A percentile compares a stretch with the other conserved stretches of the same genome.
Conservation (phyloP, 306 rosid genomes). For the Senna tora region DNA sequence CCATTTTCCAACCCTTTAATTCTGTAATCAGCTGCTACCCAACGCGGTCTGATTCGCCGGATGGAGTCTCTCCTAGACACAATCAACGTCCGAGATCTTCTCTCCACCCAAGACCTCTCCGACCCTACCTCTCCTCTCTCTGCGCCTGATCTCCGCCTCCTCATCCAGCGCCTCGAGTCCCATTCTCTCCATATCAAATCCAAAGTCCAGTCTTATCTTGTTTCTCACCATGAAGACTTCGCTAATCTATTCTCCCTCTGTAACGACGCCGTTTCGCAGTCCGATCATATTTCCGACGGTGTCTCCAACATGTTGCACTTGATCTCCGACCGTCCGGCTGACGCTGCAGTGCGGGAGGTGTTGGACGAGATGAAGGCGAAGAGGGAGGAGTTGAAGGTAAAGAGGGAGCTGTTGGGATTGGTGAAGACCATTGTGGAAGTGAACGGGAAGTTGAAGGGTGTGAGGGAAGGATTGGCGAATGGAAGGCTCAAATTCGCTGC, state of each 20-base stretch:
- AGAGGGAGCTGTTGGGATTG: conserved; percentile 62
- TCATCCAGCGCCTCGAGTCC: conserved; percentile 91
- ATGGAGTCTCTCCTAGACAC: conserved; percentile 84
- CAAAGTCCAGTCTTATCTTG: conserved; percentile 72
- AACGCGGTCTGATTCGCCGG: not conserved
- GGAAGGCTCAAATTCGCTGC: conserved; percentile 76
- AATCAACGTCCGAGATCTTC: conserved; percentile 84
- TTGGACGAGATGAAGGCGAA: conserved; percentile 62
- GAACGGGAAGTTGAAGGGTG: conserved; percentile 56
- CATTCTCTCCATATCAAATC: conserved; percentile 83
- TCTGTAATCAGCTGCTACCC: not conserved
- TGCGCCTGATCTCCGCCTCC: conserved; percentile 96
- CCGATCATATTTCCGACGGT: conserved; percentile 51
- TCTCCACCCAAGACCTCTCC: conserved; percentile 78
- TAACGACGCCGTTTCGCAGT: conserved; percentile 70
- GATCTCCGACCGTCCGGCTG: conserved; percentile 62
- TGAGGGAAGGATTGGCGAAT: conserved; percentile 60
- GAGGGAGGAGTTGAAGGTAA: conserved; percentile 62
- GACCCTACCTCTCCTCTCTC: conserved; percentile 84
- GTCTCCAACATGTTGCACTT: conserved; percentile 46
- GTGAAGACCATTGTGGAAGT: conserved; percentile 58
- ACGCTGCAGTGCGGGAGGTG: conserved; percentile 55
- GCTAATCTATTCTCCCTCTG: conserved; percentile 69
- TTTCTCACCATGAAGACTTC: conserved; percentile 76
- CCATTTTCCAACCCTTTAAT: not conserved